Base-by-base conservation (phyloP, 805 yeast genomes). In the Schwanniomyces polymorphus region DNA sequence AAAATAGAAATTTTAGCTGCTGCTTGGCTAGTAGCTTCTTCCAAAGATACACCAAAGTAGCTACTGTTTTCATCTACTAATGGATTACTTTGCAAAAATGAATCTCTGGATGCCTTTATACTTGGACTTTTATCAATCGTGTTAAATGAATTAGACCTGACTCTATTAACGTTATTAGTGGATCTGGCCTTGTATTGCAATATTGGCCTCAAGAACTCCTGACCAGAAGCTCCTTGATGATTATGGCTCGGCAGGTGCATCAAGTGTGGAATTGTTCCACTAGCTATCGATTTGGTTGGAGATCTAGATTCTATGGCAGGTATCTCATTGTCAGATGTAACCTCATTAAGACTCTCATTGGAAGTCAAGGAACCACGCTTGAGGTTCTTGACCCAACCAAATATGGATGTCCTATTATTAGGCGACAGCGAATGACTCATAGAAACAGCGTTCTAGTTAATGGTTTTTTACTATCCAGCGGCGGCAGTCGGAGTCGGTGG, bases 41-140 rank as follows among this genome's bases (percentile, higher is more conserved):
- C 80, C 28, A 94, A 73, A 1, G 92, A 81, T 4, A 85, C 90
- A 12, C 97, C 97, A 55, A 76, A 94, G 86, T 47, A 94, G 82
- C 58, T 78, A 47, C 59, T 75, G 65, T 70, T 78, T 62, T 59
- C 80, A 65, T 65, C 80, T 49, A 62, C 71, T 54, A 64, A 64
- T 53, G 63, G 70, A 55, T 64, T 76, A 67, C 58, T 73, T 54
- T 60, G 77, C 57, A 79, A 58, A 51, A 78, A 80, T 3, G 77
- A 68, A 55, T 80, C 84, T 9, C 84, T 63, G 49, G 77, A 81
- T 48, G 74, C 79, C 49, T 78, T 64, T 16, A 76, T 60, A 34
- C 57, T 58, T 7, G 67, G 50, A n/a, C 57, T 59, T 49, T 57
- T 57, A 26, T 53, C 74, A 55, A 54, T 51, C 38, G 59, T 66